Percentiles rank a stretch among this genome's conserved stretches.
Conservation (phyloP, 306 rosid genomes). For the Casuarina cunninghamiana region DNA sequence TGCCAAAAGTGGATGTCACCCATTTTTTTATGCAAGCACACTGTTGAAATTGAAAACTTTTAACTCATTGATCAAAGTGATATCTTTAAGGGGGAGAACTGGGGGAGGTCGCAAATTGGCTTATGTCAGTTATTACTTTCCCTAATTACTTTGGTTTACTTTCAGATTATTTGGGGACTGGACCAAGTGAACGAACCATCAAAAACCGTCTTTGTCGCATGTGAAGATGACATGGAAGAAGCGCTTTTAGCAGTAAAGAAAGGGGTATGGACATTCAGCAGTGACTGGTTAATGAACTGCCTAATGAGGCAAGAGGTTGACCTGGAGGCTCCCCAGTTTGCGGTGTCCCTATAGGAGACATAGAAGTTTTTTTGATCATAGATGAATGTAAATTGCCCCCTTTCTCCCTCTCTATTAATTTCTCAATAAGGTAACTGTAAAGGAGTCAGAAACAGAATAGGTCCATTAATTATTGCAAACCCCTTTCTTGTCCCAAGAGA, state of each 20-base stretch:
- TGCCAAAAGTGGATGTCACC: neutral
- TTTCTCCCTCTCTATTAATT: neutral
- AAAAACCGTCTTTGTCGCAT: slow-evolving; percentile 61
- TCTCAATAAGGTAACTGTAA: neutral
- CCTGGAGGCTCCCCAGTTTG: slow-evolving; percentile 75
- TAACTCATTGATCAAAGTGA: neutral
- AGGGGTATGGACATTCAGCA: slow-evolving; percentile 68
- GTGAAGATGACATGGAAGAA: slow-evolving; percentile 79
- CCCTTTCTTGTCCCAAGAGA: neutral
- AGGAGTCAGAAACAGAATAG: neutral
- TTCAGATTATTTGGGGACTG: slow-evolving; percentile 50
- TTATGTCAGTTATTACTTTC: neutral
- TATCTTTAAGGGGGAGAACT: neutral
- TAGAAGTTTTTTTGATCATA: neutral
- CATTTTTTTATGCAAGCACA: neutral
- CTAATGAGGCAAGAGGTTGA: slow-evolving; percentile 88
- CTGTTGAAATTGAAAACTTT: neutral
- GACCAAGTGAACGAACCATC: slow-evolving; percentile 51
- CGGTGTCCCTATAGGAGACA: slow-evolving; percentile 55
- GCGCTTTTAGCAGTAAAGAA: slow-evolving; percentile 62
- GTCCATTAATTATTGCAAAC: neutral
- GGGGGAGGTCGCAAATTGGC: neutral
- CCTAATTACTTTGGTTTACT: neutral
- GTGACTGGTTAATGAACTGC: slow-evolving; percentile 90
- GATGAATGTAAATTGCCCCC: neutral